These are phyloP conservation scores for Areca catechu DNA, from an alignment of 176 grass and related monocot species.

Conservation along the genomic window DNA sequence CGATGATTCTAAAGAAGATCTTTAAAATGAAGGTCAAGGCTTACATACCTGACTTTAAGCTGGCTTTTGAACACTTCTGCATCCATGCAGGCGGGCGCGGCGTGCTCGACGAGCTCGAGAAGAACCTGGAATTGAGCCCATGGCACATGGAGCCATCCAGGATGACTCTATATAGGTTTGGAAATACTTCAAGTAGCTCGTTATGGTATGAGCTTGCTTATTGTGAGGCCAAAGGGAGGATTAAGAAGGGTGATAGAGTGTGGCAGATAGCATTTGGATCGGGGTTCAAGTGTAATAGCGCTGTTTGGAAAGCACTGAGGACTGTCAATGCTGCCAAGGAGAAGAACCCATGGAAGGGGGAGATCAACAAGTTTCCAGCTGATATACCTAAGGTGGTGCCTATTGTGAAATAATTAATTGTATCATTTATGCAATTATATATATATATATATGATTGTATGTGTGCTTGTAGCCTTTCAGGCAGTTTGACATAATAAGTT, in stretches of 20 bases:
- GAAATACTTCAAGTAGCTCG: slow-evolving; percentile 63
- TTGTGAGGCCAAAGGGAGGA: slow-evolving; percentile 44
- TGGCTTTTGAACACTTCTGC: slow-evolving; percentile 54
- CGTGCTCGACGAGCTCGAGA: slow-evolving; percentile 60
- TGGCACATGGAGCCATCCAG: slow-evolving; percentile 68
- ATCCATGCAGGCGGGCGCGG: slow-evolving; percentile 47
- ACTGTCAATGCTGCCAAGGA: slow-evolving; percentile 8
- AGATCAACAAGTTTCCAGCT: slow-evolving; percentile 20
- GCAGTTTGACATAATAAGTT: too few species aligned
- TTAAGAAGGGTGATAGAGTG: slow-evolving; percentile 29
- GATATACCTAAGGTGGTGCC: slow-evolving; percentile 30
- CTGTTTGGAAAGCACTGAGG: slow-evolving; percentile 37
- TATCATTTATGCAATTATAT: too few species aligned
- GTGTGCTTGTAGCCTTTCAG: too few species aligned
- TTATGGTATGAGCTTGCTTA: slow-evolving; percentile 61
- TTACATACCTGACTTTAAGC: slow-evolving; percentile 46
- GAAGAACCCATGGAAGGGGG: slow-evolving; percentile 16
- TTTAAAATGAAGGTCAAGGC: slow-evolving; percentile 9
- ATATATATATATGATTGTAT: too few species aligned
- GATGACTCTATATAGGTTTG: slow-evolving; percentile 61
- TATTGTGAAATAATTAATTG: too few species aligned
- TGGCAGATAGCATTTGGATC: slow-evolving; percentile 40
- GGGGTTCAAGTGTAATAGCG: slow-evolving; percentile 41
- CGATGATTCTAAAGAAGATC: slow-evolving; percentile 7
- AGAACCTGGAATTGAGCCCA: slow-evolving; percentile 11